Base-by-base conservation (phyloP, 257 asterid species). In the Cordia subcordata region DNA sequence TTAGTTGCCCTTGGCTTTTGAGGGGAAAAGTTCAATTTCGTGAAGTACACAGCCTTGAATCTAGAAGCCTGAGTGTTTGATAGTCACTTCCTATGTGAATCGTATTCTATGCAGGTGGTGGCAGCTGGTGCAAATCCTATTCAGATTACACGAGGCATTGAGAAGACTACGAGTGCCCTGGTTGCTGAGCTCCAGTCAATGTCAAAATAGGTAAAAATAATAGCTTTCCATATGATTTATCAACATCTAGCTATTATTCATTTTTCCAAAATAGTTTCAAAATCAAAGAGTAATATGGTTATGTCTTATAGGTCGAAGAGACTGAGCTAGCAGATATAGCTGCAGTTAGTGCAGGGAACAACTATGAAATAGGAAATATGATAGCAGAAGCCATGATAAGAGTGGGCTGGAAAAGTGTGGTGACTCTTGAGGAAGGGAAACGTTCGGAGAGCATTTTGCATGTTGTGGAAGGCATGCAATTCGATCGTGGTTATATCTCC, bases 61-160 rank as follows among this genome's bases (percentile, higher is more conserved):
- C 33, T 52, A 1, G 35, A 53, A 17, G 54, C 22, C 17, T 21
- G 20, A 16, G 22, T 21, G 10, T 21, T 10, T 49, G 17, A 49
- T 49, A n/a, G 21, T 49, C 10, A 6, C 35, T 27, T 17, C 23
- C 54, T 49, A 49, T 49, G 22, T 18, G 9, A 0, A 17, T 4
- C 35, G 6, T 6, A 6, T 1, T 27, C 35, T 27, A 27, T 42
- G 9, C 72, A 79, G 85, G 86, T 77, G 60, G 87, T 83, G 20
- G 87, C 87, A 51, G 85, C 85, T 58, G 90, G 87, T 53, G 81
- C 86, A 8, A 80, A 83, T 51, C 87, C 87, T 61, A 75, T 80
- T 59, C 85, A 75, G 40, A 78, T 83, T 54, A 74, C 85, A 19
- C 68, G 87, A 42, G 90, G 90, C 39, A 80, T 83, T 55, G 85